Base-by-base conservation (phyloP, 371 early-diverging fungal species). In the Mortierella sp. region DNA sequence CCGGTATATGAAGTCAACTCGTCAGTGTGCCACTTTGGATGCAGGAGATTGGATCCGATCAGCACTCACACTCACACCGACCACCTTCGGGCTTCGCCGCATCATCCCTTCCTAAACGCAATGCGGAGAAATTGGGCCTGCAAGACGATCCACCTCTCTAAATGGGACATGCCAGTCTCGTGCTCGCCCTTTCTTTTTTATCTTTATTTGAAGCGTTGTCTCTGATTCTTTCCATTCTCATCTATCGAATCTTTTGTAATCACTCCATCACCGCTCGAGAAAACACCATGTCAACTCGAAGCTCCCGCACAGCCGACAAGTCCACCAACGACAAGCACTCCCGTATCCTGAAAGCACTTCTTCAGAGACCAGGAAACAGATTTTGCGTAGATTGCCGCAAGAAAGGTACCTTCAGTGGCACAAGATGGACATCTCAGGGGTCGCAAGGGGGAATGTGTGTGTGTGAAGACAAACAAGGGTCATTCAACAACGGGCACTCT, bases 311-410 rank as follows among this genome's bases (percentile, higher is more conserved):
- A 55, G 87, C 87, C 47, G 92, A 95, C 80, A 92, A 89, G 84
- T 84, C 87, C 19, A 82, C 83, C 43, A 93, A 91, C 71, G 94
- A 95, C 56, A 87, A 88, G 58, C 88, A 93, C 75, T 61, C 90
- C 1, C 85, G 85, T 68, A 86, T 92, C 30, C 80, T 94, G 52
- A 92, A 93, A 77, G 84, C 87, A n/a, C 86, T 94, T 26, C 84
- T 94, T 82, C 85, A 87, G 74, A 81, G 86, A 66, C 85, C 90
- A 14, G 90, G 87, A 50, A 95, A 96, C 84, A 87, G 88, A 52
- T 84, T 84, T 56, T 96, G 96, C 74, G 94, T 92, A 44, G 94
- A 94, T 75, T 95, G 95, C 84, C 84, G 91, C 57, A 88, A 90
- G 72, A 92, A 92, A 85, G 94, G 94, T 92, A 81, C 59, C n/a